These are phyloP conservation scores for Stagonosporopsis tanaceti DNA, from an alignment of 2,329 filamentous ascomycete species.

Conservation along the genomic window DNA sequence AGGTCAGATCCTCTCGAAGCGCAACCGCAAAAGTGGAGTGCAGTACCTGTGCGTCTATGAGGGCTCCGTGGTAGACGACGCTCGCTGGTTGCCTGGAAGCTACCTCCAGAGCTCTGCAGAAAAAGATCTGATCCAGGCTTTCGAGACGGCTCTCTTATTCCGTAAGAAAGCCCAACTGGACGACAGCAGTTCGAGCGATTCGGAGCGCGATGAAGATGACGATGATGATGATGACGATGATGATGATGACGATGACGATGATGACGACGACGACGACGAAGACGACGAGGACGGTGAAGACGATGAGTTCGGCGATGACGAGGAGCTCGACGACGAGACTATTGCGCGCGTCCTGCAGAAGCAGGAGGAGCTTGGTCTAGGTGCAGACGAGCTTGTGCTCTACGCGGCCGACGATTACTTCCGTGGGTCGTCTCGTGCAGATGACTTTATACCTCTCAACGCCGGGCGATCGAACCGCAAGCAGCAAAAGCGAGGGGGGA, in stretches of 20 bases:
- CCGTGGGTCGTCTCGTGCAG: constrained; percentile 34
- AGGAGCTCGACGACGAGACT: constrained; percentile 65
- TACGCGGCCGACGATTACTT: constrained; percentile 59
- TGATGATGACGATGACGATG: constrained; percentile 51
- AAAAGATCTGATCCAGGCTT: constrained; percentile 37
- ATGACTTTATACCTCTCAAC: constrained; percentile 23
- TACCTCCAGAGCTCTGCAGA: constrained; percentile 36
- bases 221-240: constrained; percentile 50
- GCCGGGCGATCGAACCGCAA: constrained; percentile 39
- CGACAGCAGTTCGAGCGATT: constrained; percentile 34
- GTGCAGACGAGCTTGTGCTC: constrained; percentile 65
- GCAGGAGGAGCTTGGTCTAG: constrained; percentile 70
- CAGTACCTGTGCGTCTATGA: constrained; percentile 63
- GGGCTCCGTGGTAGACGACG: constrained; percentile 55
- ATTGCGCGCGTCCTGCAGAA: constrained; percentile 68
- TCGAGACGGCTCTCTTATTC: constrained; percentile 32
- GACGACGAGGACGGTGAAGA: constrained; percentile 52
- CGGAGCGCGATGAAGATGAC: constrained; percentile 48
- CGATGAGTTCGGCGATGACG: constrained; percentile 48
- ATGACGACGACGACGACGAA: constrained; percentile 50
- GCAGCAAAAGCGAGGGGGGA: constrained; percentile 26
- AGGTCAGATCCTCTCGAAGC: constrained; percentile 55
- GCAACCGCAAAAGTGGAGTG: constrained; percentile 54
- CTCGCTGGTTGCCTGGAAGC: constrained; percentile 57
- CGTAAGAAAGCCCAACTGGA: constrained; percentile 25